phyloP scores from a whole-genome alignment of 495 filamentous ascomycete species.

The Trichoderma asperelloides region DNA sequence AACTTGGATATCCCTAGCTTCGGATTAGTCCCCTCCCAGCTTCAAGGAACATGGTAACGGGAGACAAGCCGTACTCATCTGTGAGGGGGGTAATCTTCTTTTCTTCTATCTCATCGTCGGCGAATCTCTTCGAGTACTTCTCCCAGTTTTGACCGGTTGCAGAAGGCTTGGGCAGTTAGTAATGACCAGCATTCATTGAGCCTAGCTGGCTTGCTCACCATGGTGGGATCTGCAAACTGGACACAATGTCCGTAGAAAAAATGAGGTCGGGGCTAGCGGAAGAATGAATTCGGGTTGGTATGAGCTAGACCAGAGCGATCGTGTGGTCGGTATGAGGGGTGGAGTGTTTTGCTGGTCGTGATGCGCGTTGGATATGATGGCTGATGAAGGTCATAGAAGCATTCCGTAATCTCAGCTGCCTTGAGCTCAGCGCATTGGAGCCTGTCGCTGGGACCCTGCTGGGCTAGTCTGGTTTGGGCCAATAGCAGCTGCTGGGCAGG shows the following conservation, averaged over 20 bases:
- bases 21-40: conserved; percentile 20
- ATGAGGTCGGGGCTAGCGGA: not conserved
- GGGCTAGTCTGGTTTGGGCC: not conserved
- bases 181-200: not conserved
- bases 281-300: not conserved
- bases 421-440: conserved; percentile 13
- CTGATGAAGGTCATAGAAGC: conserved; percentile 10
- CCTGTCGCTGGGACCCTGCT: conserved; percentile 2
- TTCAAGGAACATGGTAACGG: not conserved
- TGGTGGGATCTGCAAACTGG: conserved; percentile 10
- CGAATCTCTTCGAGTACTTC: conserved; percentile 95
- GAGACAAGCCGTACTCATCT: conserved; percentile 67
- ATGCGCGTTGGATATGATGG: conserved; percentile 3
- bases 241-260: not conserved
- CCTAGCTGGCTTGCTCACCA: not conserved
- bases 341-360: not conserved
- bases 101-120: conserved; percentile 92
- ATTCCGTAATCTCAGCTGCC: conserved; percentile 19
- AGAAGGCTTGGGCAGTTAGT: conserved; percentile 51
- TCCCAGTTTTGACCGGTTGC: conserved; percentile 93
- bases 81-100: conserved; percentile 98
- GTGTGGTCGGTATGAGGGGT: not conserved
- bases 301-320: not conserved
- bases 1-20: conserved; percentile 85
- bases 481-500: not conserved